Base-by-base conservation (phyloP, 768 basidiomycete genomes). In the Trichaptum fuscoviolaceum region DNA sequence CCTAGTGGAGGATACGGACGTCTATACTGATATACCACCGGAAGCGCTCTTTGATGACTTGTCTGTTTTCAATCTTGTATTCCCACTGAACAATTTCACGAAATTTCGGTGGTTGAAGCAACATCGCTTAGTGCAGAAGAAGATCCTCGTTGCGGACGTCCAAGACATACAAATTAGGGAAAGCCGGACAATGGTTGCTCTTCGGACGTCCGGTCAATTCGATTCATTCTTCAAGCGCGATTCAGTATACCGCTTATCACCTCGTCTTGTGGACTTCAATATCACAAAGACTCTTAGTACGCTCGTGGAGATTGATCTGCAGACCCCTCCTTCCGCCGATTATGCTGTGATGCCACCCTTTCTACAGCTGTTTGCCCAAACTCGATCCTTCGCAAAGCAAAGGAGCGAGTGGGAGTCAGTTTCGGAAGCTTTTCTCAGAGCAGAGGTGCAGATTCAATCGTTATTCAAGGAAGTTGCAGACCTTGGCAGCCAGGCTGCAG, bases 201-300 rank as follows among this genome's bases (percentile, higher is more conserved):
- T 84, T 34, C 75, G 75, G 8, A 77, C 77, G 2, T 84, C 81
- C 81, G 76, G 73, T 1, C 72, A 66, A 59, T 66, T 71, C 17
- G 60, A 23, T 7, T 67, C 71, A 52, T 64, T 69, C 25, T 71
- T 83, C 24, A 71, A 75, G n/a, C 69, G 64, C 27, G 81, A 81
- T 7, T 64, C 65, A 10, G 70, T 71, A 9, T 85, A 82, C 67
- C 79, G 83, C 5, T 77, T 84, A 12, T 83, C 82, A 0, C 79
- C 81, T 4, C 82, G 83, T 26, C 73, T 83, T n/a, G 79, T 84
- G 18, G 83, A 85, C 67, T 84, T 84, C 70, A 85, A 84, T 64
- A 79, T 80, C n/a, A 78, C 77, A 9, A 83, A 84, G 69, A 67
- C 80, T 61, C 71, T 84, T 26, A 77, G 80, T 5, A 78, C 80